Percentiles rank a stretch among this genome's conserved stretches.
Conservation (phyloP, 1,284 basidiomycete genomes). For the Cryptococcus sp. region DNA sequence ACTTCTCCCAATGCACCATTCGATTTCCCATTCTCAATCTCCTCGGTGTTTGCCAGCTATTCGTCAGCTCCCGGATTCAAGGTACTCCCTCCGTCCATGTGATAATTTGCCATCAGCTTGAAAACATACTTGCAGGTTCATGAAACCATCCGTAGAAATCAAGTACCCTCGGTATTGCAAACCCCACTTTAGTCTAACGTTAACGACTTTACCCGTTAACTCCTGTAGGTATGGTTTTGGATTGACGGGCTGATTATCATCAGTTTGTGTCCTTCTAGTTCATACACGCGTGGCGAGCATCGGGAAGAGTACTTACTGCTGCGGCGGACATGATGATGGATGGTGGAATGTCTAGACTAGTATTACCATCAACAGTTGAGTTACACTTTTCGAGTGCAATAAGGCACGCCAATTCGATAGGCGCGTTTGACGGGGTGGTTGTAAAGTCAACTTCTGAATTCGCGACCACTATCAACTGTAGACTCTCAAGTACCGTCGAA, state of each 20-base stretch:
- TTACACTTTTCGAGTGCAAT: background rate
- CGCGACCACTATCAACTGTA: no score
- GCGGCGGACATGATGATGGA: constrained; percentile 31
- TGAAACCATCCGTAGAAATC: constrained; percentile 97
- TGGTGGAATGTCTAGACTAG: constrained; percentile 2
- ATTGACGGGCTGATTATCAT: constrained; percentile 67
- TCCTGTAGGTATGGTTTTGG: constrained; percentile 99
- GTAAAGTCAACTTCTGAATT: no score
- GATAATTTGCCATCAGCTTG: background rate
- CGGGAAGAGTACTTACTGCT: constrained; percentile 19
- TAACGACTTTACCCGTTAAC: constrained; percentile 94
- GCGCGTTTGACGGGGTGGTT: no score
- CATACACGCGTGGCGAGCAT: background rate
- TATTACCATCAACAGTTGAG: background rate
- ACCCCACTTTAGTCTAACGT: constrained; percentile 96
- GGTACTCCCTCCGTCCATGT: background rate
- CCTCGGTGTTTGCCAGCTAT: constrained; percentile 95
- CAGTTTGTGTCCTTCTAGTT: background rate
- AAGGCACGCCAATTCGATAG: constrained; percentile 3
- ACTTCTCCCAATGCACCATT: constrained; percentile 97
- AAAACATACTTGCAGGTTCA: constrained; percentile 88
- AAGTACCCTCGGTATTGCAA: constrained; percentile 98
- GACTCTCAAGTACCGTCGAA: no score
- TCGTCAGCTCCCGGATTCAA: no score
- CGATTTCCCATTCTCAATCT: constrained; percentile 93